phyloP scores from a whole-genome alignment of 148 eudicot species.

The Heliosperma pusillum region DNA sequence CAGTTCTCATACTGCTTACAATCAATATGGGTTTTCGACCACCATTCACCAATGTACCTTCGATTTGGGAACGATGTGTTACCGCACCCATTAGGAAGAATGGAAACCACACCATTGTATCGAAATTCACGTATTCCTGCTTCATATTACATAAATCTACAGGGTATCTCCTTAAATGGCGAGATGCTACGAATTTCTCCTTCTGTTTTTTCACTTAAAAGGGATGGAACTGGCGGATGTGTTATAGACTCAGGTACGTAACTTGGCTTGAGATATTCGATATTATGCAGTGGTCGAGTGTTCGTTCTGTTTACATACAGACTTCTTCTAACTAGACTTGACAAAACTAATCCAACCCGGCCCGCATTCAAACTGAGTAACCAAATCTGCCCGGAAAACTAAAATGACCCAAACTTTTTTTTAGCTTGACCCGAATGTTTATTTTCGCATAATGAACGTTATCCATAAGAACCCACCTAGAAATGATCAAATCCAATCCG shows the following conservation, averaged over 20 bases:
- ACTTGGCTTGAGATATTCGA: not conserved
- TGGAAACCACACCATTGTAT: not conserved
- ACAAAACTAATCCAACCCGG: too few species aligned
- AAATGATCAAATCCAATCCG: too few species aligned
- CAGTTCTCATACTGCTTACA: not conserved
- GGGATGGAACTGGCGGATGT: not conserved
- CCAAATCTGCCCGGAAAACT: too few species aligned
- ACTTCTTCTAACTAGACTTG: too few species aligned
- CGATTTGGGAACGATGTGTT: slow-evolving; percentile 3
- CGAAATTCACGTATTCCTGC: not conserved
- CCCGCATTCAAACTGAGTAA: too few species aligned
- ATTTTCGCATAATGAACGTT: too few species aligned
- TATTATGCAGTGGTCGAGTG: too few species aligned
- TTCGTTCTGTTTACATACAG: too few species aligned
- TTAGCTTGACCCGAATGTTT: too few species aligned
- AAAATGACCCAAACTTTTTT: too few species aligned
- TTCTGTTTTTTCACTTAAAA: not conserved
- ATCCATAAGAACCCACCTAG: too few species aligned
- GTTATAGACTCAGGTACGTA: not conserved
- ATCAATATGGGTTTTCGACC: not conserved
- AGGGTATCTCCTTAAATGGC: not conserved
- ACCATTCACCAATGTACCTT: too few species aligned
- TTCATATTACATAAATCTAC: not conserved
- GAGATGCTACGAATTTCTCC: not conserved
- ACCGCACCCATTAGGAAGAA: not conserved